A percentile compares a stretch with the other conserved stretches of the same genome.
phyloP scores from a whole-genome alignment of 177 flowering plant genomes.

The Vitis hybrid region DNA sequence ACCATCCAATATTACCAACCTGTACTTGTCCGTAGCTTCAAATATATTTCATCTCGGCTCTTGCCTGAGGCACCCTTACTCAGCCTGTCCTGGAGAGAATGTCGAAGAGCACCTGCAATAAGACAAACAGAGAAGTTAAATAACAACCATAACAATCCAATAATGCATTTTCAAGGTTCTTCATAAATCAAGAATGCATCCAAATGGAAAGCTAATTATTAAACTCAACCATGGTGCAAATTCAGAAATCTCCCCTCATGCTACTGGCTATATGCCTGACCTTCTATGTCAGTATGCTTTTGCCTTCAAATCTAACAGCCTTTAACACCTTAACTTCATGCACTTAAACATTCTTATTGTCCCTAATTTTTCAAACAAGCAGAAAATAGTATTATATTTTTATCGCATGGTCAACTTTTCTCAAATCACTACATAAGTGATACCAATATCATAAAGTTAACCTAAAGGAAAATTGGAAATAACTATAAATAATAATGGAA shows the following conservation, averaged over 20 bases:
- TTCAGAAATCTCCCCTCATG: not conserved
- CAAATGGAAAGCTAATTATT: too few species aligned
- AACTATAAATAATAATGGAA: too few species aligned
- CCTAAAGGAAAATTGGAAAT: too few species aligned
- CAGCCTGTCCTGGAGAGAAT: constrained; percentile 92
- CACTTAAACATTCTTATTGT: not conserved
- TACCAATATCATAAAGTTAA: too few species aligned
- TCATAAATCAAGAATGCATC: not conserved
- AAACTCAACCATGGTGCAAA: too few species aligned
- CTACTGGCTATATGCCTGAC: not conserved
- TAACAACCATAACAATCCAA: not conserved
- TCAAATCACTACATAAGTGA: too few species aligned
- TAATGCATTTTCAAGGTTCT: not conserved
- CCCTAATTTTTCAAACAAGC: not conserved
- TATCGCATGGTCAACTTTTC: too few species aligned
- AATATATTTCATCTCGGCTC: constrained; percentile 82
- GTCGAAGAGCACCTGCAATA: constrained; percentile 84
- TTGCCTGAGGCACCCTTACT: constrained; percentile 75
- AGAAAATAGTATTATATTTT: too few species aligned
- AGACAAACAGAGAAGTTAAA: constrained; percentile 11
- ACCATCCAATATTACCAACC: constrained; percentile 36
- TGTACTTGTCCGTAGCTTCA: constrained; percentile 96
- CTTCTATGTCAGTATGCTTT: not conserved
- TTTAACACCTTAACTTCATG: not conserved
- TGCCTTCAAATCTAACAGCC: not conserved